These are phyloP conservation scores for Suaeda aralocaspica DNA, from an alignment of 148 eudicot genomes.

Conservation along the genomic window DNA sequence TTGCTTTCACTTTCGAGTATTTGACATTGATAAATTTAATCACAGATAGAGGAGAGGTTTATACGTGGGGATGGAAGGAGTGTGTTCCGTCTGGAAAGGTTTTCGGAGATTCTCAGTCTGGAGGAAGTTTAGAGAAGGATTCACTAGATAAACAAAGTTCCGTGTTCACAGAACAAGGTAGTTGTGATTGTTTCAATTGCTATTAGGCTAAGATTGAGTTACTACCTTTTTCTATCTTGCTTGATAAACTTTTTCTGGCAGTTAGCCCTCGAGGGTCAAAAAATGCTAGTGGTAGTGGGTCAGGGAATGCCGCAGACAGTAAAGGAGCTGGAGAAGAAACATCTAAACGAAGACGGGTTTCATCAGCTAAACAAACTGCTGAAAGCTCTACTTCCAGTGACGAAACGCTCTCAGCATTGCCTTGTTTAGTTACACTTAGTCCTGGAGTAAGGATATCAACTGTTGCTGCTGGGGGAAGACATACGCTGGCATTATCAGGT, in stretches of 20 bases:
- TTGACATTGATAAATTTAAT: conserved; percentile 3
- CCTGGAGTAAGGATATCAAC: conserved; percentile 73
- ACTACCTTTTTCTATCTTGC: conserved; percentile 27
- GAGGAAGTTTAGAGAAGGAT: conserved; percentile 53
- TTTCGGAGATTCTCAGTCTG: conserved; percentile 55
- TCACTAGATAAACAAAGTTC: conserved; percentile 37
- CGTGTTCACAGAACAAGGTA: conserved; percentile 63
- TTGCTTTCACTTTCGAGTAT: not conserved
- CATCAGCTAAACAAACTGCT: conserved; percentile 62
- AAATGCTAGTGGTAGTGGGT: conserved; percentile 50
- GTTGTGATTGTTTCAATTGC: conserved; percentile 15
- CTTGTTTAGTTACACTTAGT: conserved; percentile 72
- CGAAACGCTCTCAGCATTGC: conserved; percentile 72
- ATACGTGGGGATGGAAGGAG: conserved; percentile 99
- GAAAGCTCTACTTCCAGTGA: conserved; percentile 67
- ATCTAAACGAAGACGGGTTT: conserved; percentile 69
- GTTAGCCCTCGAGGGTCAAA: conserved; percentile 74
- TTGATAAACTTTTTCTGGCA: conserved; percentile 39
- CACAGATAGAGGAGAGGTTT: conserved; percentile 71
- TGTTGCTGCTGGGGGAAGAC: conserved; percentile 99
- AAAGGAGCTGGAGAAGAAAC: conserved; percentile 65
- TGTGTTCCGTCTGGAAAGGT: conserved; percentile 93
- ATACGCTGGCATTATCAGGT: conserved; percentile 92
- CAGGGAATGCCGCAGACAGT: conserved; percentile 37
- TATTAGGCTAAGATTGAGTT: conserved; percentile 2